Percentiles rank a stretch among this genome's conserved stretches.
phyloP scores from a whole-genome alignment of 1,284 basidiomycete genomes.

The Rhizoctonia solani region DNA sequence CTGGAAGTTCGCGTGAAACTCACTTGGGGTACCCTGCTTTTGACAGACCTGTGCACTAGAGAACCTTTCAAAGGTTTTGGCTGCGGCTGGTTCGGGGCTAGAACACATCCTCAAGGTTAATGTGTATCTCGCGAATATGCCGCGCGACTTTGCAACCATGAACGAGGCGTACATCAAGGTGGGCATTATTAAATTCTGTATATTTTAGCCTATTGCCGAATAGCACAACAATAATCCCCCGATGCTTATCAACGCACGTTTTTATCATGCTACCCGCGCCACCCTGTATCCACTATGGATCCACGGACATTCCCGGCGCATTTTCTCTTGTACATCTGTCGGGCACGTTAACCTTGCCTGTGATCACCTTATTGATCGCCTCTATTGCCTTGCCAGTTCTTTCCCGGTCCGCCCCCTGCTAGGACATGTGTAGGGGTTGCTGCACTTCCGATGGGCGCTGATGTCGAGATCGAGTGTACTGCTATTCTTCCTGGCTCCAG shows the following conservation, averaged over 20 bases:
- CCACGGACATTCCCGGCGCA: background rate
- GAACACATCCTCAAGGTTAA: slow-evolving; percentile 65
- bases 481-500: slow-evolving; percentile 44
- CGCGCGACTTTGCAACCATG: slow-evolving; percentile 56
- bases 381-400: slow-evolving; percentile 51
- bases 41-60: slow-evolving; percentile 58
- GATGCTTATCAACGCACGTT: too few relatives aligned
- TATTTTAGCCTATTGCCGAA: background rate
- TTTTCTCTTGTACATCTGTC: background rate
- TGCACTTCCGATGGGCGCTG: slow-evolving; percentile 60
- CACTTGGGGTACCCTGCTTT: background rate
- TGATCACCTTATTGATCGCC: background rate
- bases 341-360: background rate
- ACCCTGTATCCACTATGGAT: background rate
- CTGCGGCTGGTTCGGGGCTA: slow-evolving; percentile 61
- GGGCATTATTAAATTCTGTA: slow-evolving; percentile 21
- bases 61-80: slow-evolving; percentile 62
- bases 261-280: background rate
- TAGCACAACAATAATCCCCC: too few relatives aligned
- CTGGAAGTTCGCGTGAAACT: background rate
- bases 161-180: slow-evolving; percentile 60
- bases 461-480: slow-evolving; percentile 68
- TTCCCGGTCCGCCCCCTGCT: slow-evolving; percentile 58
- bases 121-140: slow-evolving; percentile 60
- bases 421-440: slow-evolving; percentile 69